Conservation (phyloP, 2,329 filamentous ascomycete species). For the Byssochlamys sp. region DNA sequence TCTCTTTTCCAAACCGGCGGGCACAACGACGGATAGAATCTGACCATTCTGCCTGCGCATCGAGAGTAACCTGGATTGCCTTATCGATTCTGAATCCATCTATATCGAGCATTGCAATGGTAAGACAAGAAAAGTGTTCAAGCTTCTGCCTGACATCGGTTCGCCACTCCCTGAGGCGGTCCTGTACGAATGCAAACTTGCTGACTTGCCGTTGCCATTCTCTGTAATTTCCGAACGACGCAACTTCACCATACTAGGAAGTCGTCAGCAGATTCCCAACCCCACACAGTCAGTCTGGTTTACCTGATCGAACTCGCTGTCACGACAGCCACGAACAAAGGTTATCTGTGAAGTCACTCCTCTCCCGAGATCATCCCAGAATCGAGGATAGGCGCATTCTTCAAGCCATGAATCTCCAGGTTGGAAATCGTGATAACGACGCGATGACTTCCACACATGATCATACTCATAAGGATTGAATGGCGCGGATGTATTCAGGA, state of each 20-base stretch:
- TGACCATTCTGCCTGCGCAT: conserved; percentile 47
- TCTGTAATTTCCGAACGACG: conserved; percentile 48
- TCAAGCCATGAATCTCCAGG: conserved; percentile 41
- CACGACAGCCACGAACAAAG: conserved; percentile 42
- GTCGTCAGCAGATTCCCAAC: neutral
- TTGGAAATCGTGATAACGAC: conserved; percentile 47
- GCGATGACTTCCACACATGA: conserved; percentile 43
- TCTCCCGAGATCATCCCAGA: conserved; percentile 46
- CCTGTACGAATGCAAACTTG: conserved; percentile 54
- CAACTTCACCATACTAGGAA: conserved; percentile 45
- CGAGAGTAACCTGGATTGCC: conserved; percentile 49
- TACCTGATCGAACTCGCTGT: conserved; percentile 48
- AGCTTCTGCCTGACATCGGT: conserved; percentile 46
- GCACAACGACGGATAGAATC: conserved; percentile 45
- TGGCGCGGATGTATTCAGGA: conserved; percentile 44
- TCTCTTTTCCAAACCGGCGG: conserved; percentile 43
- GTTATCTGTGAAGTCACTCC: conserved; percentile 32
- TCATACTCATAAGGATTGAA: conserved; percentile 45
- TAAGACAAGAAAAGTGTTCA: conserved; percentile 50
- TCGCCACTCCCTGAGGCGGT: conserved; percentile 52
- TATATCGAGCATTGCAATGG: conserved; percentile 48
- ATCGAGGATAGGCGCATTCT: conserved; percentile 45
- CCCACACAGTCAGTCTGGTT: neutral
- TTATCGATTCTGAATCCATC: conserved; percentile 56
- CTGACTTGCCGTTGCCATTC: conserved; percentile 51